Evolutionary conservation across 306 rosid species (phyloP).

Genomic region (Ormosia emarginata): DNA sequence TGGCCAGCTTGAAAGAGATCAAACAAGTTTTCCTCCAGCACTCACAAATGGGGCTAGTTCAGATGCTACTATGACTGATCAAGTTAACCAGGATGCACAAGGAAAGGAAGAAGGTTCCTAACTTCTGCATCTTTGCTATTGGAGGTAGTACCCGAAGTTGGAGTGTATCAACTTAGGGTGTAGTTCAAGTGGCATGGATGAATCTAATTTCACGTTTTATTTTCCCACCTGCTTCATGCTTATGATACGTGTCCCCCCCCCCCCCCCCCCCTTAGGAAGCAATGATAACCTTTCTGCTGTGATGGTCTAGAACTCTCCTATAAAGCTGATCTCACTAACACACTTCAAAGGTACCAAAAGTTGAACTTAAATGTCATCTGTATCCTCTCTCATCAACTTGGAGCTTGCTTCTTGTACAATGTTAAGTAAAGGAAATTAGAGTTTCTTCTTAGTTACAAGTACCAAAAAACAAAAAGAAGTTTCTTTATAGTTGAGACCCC

Average conservation of each 20-base stretch:
- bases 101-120: conserved; percentile 24
- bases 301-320: neutral
- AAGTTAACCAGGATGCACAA: conserved; percentile 30
- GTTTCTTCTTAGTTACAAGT: neutral
- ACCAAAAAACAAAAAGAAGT: too few relatives aligned
- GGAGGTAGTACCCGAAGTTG: neutral
- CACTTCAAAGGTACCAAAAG: neutral
- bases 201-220: neutral
- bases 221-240: neutral
- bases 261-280: neutral
- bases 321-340: conserved; percentile 24
- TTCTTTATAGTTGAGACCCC: neutral
- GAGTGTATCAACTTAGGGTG: conserved; percentile 10
- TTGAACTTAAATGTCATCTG: neutral
- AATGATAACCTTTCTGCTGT: neutral
- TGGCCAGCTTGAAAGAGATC: conserved; percentile 13
- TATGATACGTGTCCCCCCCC: neutral
- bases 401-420: conserved; percentile 23
- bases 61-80: conserved; percentile 31
- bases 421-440: conserved; percentile 2
- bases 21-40: neutral
- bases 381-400: conserved; percentile 5
- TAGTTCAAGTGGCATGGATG: neutral
- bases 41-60: conserved; percentile 20
- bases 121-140: neutral